phyloP scores from a whole-genome alignment of 345 rosid genomes.

The Tarenaya hassleriana region DNA sequence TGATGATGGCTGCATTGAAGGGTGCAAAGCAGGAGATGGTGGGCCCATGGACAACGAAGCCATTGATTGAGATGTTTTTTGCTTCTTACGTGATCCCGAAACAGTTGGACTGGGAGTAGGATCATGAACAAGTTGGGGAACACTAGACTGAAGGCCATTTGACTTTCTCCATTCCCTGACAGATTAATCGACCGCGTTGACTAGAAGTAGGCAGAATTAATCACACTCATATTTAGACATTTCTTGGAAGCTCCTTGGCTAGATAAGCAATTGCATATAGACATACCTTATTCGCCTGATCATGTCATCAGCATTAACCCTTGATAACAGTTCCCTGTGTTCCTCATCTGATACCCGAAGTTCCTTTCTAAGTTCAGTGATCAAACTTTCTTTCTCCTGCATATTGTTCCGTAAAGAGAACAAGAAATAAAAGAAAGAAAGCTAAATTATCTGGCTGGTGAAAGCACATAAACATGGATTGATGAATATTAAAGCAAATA shows the following conservation, averaged over 20 bases:
- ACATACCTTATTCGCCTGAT: constrained; percentile 76
- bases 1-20: constrained; percentile 79
- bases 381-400: constrained; percentile 93
- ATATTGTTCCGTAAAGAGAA: neutral
- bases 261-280: constrained; percentile 9
- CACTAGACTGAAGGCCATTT: constrained; percentile 55
- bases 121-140: constrained; percentile 61
- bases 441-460: neutral
- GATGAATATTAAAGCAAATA: constrained; percentile 11
- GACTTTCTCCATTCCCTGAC: constrained; percentile 91
- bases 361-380: constrained; percentile 94
- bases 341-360: constrained; percentile 95
- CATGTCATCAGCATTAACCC: constrained; percentile 84
- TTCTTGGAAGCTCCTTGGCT: neutral
- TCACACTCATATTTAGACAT: neutral
- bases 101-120: constrained; percentile 69
- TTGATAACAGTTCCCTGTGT: constrained; percentile 75
- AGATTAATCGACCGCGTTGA: constrained; percentile 9
- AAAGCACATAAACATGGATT: constrained; percentile 12
- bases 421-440: constrained; percentile 6
- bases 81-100: constrained; percentile 87
- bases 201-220: neutral
- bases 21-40: constrained; percentile 69
- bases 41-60: constrained; percentile 74
- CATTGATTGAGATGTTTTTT: constrained; percentile 67